Evolutionary conservation across 1,284 basidiomycete species (phyloP), one percentile per base, ranked within the genome.

Genomic region (Pisolithus thermaeus): DNA sequence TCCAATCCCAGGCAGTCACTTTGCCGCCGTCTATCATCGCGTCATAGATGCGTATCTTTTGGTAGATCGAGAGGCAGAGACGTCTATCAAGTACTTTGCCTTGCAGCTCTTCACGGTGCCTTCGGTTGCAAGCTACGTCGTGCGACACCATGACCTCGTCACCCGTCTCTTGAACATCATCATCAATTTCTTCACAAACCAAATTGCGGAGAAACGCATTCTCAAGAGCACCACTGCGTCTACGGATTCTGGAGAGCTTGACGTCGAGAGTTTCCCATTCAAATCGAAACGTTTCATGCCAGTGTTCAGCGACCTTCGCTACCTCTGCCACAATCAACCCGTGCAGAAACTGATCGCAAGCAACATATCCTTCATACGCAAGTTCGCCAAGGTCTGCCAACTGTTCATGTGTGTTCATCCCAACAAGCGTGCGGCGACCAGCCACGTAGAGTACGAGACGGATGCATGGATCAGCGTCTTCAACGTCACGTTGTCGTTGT

Each of bases 381-480:
- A 78, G 39, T 85, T 72, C 60, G 70, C 69, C 16, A 75, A 78
- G 52, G 87, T 90, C 11, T 87, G 92, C 65, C 83, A 86, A 59
- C 74, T 95, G 42, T 97, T 97, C 74, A 91, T 92, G 78, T 90
- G 88, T 57, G 79, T 97, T 61, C 93, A 95, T 62, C 86, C 92
- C 1, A 92, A 92, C 66, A 84, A 86, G 58, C 80, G 93, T n/a
- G 90, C 89, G 9, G 81, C 78, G 5, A 78, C 80, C 16, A 83
- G 74, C 52, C 95, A 97, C 61, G 84, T 97, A 59, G 93, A 97
- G 67, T 97, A 91, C 69, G 95, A 97, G 70, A 87, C 88, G 32
- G 95, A 97, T 59, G 84, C 87, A 28, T 97, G 93, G 92, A 90
- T 95, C 56, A 90, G 85, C 61, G 89, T 95, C 8, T 97, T 97